Evolutionary conservation across 2,329 filamentous ascomycete genomes (phyloP), one percentile per base, ranked within the genome.

Genomic region (Diaporthe citriasiana): DNA sequence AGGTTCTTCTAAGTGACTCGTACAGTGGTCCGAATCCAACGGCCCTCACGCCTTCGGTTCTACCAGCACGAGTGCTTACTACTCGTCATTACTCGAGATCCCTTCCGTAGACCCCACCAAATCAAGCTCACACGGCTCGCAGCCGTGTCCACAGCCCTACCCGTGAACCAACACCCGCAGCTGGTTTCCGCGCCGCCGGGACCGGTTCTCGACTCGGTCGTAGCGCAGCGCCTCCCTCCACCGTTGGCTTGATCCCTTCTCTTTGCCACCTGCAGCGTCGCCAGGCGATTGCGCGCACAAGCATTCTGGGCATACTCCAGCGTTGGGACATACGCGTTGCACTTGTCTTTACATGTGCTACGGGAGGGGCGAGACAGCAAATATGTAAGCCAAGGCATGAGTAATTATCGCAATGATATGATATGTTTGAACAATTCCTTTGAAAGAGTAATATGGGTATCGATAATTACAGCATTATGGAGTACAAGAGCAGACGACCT

Each of bases 371-470:
- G 9, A 3, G 60, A 50, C 33, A 30, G 8, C n/a, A 22, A 12
- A 15, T 5, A 13, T 9, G 22, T 17, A 40, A 51, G 33, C 9
- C 33, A 33, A 25, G 33, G 6, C 22, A 12, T 15, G 17, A 30
- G 25, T 6, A n/a, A 6, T 22, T 25, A 22, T 40, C 30, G n/a
- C 2, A 9, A 66, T 33, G n/a, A 7, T 27, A 17, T 22, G 8
- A 17, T 35, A 19, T 30, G 13, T 5, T 5, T 22, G 33, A 33
- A 19, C 53, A 8, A 59, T 35, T 7, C 40, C 7, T n/a, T 33
- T 51, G 27, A 53, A 57, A 71, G 22, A 63, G 45, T 19, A 71
- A 55, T 50, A 42, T 55, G 70, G 70, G 70, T 71, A 71, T 71
- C 70, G 70, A 71, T 63, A 27, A 42, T 71, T 53, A 71, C n/a